These are phyloP conservation scores for Malassezia globosa DNA, from an alignment of 1,284 basidiomycete genomes.

Conservation along the genomic window DNA sequence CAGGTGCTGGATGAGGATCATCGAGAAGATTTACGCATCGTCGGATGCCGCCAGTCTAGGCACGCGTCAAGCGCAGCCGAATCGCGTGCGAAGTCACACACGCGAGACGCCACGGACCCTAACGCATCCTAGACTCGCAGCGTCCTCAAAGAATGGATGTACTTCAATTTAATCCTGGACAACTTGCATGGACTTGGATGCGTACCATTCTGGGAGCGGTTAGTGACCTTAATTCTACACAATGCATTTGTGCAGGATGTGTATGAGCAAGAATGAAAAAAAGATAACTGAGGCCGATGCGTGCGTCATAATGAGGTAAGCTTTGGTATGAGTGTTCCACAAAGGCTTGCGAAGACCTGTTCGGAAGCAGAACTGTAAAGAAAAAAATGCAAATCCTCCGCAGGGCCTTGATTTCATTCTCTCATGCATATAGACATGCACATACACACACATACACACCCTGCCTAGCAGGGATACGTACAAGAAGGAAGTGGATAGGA, in stretches of 20 bases:
- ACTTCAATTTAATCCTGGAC: slow-evolving; percentile 20
- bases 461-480: too few species aligned
- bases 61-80: slow-evolving; percentile 13
- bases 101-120: slow-evolving; percentile 9
- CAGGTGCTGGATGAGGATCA: too few species aligned
- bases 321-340: slow-evolving; percentile 19
- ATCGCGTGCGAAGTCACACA: too few species aligned
- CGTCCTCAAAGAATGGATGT: slow-evolving; percentile 21
- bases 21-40: slow-evolving; percentile 19
- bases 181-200: background rate
- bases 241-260: background rate
- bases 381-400: slow-evolving; percentile 18
- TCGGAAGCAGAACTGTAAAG: slow-evolving; percentile 20
- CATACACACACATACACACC: too few species aligned
- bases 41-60: background rate
- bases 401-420: too few species aligned
- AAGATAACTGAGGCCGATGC: background rate
- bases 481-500: slow-evolving; percentile 5
- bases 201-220: slow-evolving; percentile 8
- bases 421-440: too few species aligned
- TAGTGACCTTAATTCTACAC: background rate
- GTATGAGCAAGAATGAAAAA: too few species aligned
- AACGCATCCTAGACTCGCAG: background rate
- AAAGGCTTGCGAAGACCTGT: slow-evolving; percentile 3
- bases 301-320: slow-evolving; percentile 19